These are phyloP conservation scores for Tripidium arundinaceum DNA, from an alignment of 202 grass and related monocot genomes.

Conservation along the genomic window DNA sequence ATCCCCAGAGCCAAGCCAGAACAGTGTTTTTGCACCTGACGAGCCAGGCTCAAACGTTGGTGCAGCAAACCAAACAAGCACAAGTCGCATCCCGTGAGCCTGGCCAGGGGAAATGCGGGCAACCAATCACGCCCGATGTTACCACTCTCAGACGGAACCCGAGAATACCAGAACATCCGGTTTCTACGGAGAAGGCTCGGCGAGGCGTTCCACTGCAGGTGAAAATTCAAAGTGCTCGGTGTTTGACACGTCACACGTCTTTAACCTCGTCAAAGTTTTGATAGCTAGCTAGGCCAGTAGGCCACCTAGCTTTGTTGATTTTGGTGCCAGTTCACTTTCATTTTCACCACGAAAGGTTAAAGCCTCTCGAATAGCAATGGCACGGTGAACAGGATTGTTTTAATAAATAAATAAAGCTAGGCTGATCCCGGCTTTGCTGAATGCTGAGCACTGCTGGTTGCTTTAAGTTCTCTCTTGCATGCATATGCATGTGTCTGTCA, in stretches of 20 bases:
- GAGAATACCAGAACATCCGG: no score
- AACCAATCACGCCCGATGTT: neutral
- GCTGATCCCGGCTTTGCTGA: slow-evolving; percentile 7
- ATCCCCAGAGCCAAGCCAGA: no score
- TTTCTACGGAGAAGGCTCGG: no score
- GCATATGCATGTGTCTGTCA: neutral
- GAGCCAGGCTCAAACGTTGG: no score
- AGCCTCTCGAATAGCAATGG: neutral
- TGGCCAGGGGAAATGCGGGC: neutral
- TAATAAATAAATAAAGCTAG: slow-evolving; percentile 13
- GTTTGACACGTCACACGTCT: neutral
- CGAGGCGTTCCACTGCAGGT: neutral
- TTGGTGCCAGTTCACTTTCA: neutral
- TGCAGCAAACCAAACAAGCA: no score
- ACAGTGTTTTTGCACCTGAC: no score
- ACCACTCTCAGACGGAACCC: no score
- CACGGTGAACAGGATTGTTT: neutral
- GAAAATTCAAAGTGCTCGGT: neutral
- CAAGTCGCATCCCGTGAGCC: no score
- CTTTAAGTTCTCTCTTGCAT: slow-evolving; percentile 1
- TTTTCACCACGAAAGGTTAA: neutral
- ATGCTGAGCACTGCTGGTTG: slow-evolving; percentile 14
- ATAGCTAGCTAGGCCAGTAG: neutral
- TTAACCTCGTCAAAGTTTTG: neutral
- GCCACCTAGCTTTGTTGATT: slow-evolving; percentile 4